These are phyloP conservation scores for Sporodiniella umbellata DNA, from an alignment of 371 early-diverging fungal genomes.

Conservation along the genomic window DNA sequence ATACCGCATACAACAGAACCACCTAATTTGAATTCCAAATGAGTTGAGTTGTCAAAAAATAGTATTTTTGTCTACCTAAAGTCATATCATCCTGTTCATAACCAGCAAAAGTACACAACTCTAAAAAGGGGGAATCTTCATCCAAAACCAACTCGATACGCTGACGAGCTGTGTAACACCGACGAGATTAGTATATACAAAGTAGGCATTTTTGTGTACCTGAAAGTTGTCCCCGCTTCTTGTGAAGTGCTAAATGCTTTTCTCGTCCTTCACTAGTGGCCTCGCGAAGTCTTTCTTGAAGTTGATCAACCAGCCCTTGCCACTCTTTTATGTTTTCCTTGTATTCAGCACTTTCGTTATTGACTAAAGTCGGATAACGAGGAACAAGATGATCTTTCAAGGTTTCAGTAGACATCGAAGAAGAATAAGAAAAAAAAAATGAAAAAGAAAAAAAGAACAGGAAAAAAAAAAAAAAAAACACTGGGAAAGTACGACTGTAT, in stretches of 20 bases:
- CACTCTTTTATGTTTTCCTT: conserved; percentile 60
- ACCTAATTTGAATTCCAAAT: conserved; percentile 28
- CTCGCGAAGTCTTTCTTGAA: conserved; percentile 54
- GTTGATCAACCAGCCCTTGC: conserved; percentile 48
- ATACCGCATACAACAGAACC: conserved; percentile 71
- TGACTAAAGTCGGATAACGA: conserved; percentile 30
- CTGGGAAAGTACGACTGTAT: too few relatives aligned
- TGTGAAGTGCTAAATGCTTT: conserved; percentile 55
- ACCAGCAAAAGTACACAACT: conserved; percentile 69
- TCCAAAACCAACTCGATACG: conserved; percentile 69
- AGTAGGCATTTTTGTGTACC: conserved; percentile 21
- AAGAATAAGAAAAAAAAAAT: conserved; percentile 2
- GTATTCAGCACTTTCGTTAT: conserved; percentile 47
- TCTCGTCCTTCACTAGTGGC: conserved; percentile 60
- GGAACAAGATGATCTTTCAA: conserved; percentile 36
- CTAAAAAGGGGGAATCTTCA: conserved; percentile 73
- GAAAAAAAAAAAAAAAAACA: too few relatives aligned
- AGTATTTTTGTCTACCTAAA: conserved; percentile 25
- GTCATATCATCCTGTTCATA: conserved; percentile 72
- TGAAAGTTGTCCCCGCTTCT: conserved; percentile 62
- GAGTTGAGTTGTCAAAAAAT: background rate
- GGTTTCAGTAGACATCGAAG: conserved; percentile 32
- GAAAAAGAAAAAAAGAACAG: too few relatives aligned
- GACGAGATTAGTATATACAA: background rate
- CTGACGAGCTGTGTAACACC: conserved; percentile 51